phyloP scores from a whole-genome alignment of 805 yeast species.

The Lachancea mirantina region DNA sequence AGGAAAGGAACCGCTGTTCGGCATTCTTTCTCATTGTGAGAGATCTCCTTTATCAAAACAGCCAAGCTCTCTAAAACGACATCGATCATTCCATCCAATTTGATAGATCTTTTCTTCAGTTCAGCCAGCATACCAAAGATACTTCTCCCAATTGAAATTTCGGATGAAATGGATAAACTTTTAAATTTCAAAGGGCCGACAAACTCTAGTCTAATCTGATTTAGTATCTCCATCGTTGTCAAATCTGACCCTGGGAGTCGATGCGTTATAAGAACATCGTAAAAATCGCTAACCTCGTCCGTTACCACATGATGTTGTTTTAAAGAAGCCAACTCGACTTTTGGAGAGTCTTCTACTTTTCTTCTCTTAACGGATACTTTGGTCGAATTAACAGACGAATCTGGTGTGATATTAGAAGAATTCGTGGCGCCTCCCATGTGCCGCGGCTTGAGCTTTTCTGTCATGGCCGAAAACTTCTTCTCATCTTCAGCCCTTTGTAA shows the following conservation, averaged over 20 bases:
- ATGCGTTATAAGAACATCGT: slow-evolving; percentile 21
- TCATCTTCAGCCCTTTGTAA: slow-evolving; percentile 45
- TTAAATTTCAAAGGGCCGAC: slow-evolving; percentile 14
- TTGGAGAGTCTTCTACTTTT: slow-evolving; percentile 7
- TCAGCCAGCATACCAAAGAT: slow-evolving; percentile 12
- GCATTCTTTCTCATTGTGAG: slow-evolving; percentile 19
- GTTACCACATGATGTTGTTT: slow-evolving; percentile 16
- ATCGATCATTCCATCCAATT: slow-evolving; percentile 23
- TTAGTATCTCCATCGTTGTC: slow-evolving; percentile 24
- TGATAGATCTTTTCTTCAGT: slow-evolving; percentile 13
- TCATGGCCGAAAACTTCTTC: slow-evolving; percentile 46
- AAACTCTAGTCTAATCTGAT: slow-evolving; percentile 16
- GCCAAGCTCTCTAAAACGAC: slow-evolving; percentile 21
- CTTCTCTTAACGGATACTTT: slow-evolving; percentile 9
- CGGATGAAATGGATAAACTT: slow-evolving; percentile 12
- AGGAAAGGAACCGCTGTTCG: slow-evolving; percentile 47
- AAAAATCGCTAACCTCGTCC: slow-evolving; percentile 23
- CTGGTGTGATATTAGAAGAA: slow-evolving; percentile 8
- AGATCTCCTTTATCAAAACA: slow-evolving; percentile 24
- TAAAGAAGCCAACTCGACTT: slow-evolving; percentile 3
- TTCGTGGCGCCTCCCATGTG: slow-evolving; percentile 3
- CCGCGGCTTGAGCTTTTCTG: slow-evolving; percentile 31
- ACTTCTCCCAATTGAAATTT: slow-evolving; percentile 24
- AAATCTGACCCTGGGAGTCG: slow-evolving; percentile 20
- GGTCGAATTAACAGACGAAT: slow-evolving; percentile 7